A percentile compares a stretch with the other conserved stretches of the same genome.
Conservation (phyloP, 164 flowering plant genomes). For the Magnolia changhungtana region DNA sequence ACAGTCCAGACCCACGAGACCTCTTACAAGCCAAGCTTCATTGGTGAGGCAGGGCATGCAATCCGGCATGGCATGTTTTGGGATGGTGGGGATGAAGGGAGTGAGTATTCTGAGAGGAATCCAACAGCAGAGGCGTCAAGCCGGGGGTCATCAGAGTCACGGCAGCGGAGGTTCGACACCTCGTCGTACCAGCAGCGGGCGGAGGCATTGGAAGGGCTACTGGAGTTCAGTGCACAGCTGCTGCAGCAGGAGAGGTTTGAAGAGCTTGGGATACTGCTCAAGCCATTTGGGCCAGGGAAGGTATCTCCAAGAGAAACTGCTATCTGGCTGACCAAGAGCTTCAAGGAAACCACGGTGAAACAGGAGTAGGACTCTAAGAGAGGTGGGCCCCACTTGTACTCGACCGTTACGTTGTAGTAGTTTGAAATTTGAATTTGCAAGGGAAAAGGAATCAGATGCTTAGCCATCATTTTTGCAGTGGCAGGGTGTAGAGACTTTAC, state of each 20-base stretch:
- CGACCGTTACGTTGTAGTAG: too few relatives aligned
- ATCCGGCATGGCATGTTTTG: conserved; percentile 26
- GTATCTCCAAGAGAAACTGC: conserved; percentile 98
- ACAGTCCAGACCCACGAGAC: conserved; percentile 49
- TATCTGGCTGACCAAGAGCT: conserved; percentile 93
- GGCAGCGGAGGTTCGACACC: conserved; percentile 60
- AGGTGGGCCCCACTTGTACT: background rate
- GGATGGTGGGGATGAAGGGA: conserved; percentile 37
- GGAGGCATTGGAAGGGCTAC: conserved; percentile 92
- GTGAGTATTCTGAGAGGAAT: conserved; percentile 57
- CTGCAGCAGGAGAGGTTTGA: conserved; percentile 82
- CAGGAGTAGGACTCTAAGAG: conserved; percentile 1
- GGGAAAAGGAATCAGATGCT: too few relatives aligned
- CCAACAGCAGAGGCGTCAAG: conserved; percentile 53
- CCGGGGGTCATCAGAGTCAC: conserved; percentile 51
- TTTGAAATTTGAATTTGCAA: too few relatives aligned
- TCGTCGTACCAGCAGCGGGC: conserved; percentile 92
- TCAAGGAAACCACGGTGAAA: conserved; percentile 45
- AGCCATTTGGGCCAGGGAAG: conserved; percentile 94
- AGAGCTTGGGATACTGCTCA: conserved; percentile 82
- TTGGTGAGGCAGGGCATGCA: conserved; percentile 37
- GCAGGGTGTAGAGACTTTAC: too few relatives aligned
- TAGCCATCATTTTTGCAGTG: too few relatives aligned
- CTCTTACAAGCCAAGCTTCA: conserved; percentile 27
- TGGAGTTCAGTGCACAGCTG: conserved; percentile 88